Base-by-base conservation (phyloP, 225 moss, liverwort and hornwort species). In the Physcomitrellopsis africana region DNA sequence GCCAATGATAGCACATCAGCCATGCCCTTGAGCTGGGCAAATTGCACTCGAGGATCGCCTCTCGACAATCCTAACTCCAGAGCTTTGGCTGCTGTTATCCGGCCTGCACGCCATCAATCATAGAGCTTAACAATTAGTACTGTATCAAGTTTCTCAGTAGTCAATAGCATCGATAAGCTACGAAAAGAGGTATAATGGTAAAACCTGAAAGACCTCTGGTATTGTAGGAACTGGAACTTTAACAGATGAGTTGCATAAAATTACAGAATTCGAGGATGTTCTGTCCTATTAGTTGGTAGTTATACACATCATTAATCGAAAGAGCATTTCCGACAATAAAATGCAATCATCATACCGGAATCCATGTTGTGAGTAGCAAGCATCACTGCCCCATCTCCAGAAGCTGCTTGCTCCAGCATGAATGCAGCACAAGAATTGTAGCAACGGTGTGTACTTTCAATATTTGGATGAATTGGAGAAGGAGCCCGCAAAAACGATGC, bases 21-120 rank as follows among this genome's bases (percentile, higher is more conserved):
- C 97, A 99, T 99, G 56, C 97, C 97, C 79, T 93, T 92, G 20
- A 99, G 85, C 71, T 99, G 97, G 48, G 90, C 93, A 77, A 93
- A 99, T 43, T 99, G 94, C 63, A 94, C 73, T 63, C 93, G 84
- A 17, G 83, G 77, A 72, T 93, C 84, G 47, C 67, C 77, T 73
- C 76, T 89, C 41, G 89, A 78, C 41, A 99, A 43, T 51, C 94
- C 93, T 59, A 95, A 80, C 66, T 93, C 91, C 27, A 74, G 68
- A 56, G 81, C 83, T 85, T 81, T 92, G 51, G 81, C 84, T 9
- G 93, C 85, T 11, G 91, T 91, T 77, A 79, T 82, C 60, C 55
- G 87, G 20, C 96, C 96, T 96, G 84, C 18, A 79, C 5, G 58
- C 61, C 66, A 77, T 54, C 49, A 24, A 54, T 63, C 72, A 69